Evolutionary conservation across 768 basidiomycete species (phyloP), one percentile per base, ranked within the genome.

Genomic region (Macrolepiota dolichaula): DNA sequence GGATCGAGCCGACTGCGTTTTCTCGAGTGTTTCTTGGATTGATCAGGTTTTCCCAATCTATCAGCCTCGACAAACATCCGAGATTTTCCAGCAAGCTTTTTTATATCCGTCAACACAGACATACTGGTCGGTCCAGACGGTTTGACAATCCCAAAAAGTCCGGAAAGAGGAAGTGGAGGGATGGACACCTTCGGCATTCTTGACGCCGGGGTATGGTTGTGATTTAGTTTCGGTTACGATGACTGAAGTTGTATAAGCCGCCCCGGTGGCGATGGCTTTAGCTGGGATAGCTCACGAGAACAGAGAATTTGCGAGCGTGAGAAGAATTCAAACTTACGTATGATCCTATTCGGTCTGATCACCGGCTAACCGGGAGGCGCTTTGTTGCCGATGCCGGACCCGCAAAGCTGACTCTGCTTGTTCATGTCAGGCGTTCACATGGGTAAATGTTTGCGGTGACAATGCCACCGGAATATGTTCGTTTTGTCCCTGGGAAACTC

Each of bases 71-170:
- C 86, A 70, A 99, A 98, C 7, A 98, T 76, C 35, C 81, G 81
- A 1, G 96, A 98, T 38, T 82, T 82, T 35, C 79, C 74, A 52
- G 96, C 72, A n/a, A 98, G 80, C 44, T 82, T 80, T 68, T 97
- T 96, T 60, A 98, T 78, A 65, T 87, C 82, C 70, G 96, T 91
- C 57, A 98, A 83, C 32, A 96, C 73, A 27, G 87, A 79, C 96
- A 98, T 98, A 51, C 94, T 96, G 1, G 92, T 89, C 25, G 91
- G 89, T 1, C 96, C 96, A 0, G 94, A 91, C 1, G 97, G 97
- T 72, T 99, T 99, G 54, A 83, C 79, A 42, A 99, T 76, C 1
- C 87, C 96, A 72, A 99, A 96, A 22, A 98, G 77, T 32, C 83
- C 92, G 55, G 91, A 92, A 10, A 92, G 69, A 6, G 92, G 92